phyloP scores from a whole-genome alignment of 1,284 basidiomycete species.

The Sanguinoderma infundibulare region DNA sequence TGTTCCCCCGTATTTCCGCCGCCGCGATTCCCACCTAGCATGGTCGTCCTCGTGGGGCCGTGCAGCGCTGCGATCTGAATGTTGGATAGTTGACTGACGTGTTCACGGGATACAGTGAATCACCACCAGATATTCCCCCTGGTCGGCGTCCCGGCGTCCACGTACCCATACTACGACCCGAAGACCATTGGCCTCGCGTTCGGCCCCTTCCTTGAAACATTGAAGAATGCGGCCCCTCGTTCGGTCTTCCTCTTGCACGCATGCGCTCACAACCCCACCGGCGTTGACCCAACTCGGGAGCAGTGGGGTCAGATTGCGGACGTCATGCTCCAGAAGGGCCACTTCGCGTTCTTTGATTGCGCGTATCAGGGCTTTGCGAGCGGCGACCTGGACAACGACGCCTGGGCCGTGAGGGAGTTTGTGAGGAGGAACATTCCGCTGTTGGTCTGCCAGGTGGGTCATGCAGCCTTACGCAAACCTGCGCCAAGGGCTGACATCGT shows the following conservation, averaged over 20 bases:
- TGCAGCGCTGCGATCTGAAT: constrained; percentile 13
- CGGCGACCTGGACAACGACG: constrained; percentile 80
- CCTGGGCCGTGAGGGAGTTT: constrained; percentile 81
- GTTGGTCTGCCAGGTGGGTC: constrained; percentile 82
- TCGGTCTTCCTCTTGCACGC: constrained; percentile 93
- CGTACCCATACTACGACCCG: constrained; percentile 92
- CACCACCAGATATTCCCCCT: constrained; percentile 90
- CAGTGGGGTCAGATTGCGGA: constrained; percentile 89
- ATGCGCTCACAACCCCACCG: constrained; percentile 96
- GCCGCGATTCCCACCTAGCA: neutral
- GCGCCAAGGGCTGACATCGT: neutral
- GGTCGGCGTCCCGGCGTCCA: constrained; percentile 78
- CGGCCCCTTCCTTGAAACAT: constrained; percentile 68
- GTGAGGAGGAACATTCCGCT: constrained; percentile 74
- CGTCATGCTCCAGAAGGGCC: constrained; percentile 75
- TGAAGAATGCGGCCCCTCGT: constrained; percentile 68
- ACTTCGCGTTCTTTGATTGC: constrained; percentile 94
- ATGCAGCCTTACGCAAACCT: neutral
- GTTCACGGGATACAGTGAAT: constrained; percentile 61
- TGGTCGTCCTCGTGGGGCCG: constrained; percentile 1
- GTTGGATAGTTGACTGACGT: constrained; percentile 5
- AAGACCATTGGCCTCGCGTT: constrained; percentile 91
- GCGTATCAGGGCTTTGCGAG: constrained; percentile 96
- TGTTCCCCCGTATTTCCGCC: neutral
- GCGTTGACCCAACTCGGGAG: constrained; percentile 89